Conservation (phyloP, 768 basidiomycete species). For the Termitomyces sp. region DNA sequence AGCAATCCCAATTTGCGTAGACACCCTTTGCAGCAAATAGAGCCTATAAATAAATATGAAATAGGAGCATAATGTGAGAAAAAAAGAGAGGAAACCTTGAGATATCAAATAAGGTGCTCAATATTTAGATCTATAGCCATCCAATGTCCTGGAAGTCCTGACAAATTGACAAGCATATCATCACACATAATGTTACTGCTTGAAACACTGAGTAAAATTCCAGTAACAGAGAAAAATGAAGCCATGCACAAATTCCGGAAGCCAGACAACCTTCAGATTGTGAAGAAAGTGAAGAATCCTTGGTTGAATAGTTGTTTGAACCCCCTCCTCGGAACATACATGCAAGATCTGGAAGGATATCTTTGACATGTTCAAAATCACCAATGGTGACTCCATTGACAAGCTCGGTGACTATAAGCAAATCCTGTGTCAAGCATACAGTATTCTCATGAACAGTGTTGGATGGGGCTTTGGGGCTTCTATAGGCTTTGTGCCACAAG, state of each 20-base stretch:
- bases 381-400: too few relatives aligned
- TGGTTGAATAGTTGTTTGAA: too few relatives aligned
- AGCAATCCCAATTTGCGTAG: slow-evolving; percentile 25
- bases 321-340: too few relatives aligned
- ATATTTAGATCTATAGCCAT: slow-evolving; percentile 36
- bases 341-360: too few relatives aligned
- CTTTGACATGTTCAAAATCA: too few relatives aligned
- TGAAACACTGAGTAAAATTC: not conserved
- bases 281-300: slow-evolving; percentile 24
- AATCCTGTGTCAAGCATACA: too few relatives aligned
- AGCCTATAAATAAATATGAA: slow-evolving; percentile 6
- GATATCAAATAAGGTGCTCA: slow-evolving; percentile 30
- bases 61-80: too few relatives aligned
- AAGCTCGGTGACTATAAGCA: too few relatives aligned
- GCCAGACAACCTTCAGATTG: slow-evolving; percentile 30
- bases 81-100: slow-evolving; percentile 22
- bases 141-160: slow-evolving; percentile 26
- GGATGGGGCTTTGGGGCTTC: too few relatives aligned
- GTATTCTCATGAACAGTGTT: too few relatives aligned
- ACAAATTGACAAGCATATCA: slow-evolving; percentile 29
- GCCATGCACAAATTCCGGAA: slow-evolving; percentile 25
- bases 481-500: too few relatives aligned
- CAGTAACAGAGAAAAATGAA: not conserved
- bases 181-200: slow-evolving; percentile 33
- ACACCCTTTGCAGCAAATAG: slow-evolving; percentile 29